phyloP scores from a whole-genome alignment of 2,329 filamentous ascomycete species.

The Cryphonectria nitschkei region DNA sequence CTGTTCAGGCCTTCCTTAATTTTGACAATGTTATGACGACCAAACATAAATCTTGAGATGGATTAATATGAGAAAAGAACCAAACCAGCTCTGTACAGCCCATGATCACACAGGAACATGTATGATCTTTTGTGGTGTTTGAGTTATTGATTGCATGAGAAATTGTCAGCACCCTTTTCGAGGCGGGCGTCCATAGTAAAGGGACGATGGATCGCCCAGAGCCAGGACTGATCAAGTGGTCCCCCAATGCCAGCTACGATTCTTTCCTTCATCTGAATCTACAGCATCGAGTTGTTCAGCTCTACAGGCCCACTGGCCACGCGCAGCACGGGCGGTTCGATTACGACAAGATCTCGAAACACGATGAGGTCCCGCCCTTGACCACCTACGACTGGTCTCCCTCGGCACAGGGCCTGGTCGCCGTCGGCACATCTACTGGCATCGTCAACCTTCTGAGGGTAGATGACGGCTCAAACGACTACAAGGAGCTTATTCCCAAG shows the following conservation, averaged over 20 bases:
- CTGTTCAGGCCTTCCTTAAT: not conserved
- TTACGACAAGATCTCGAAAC: constrained; percentile 58
- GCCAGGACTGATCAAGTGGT: constrained; percentile 69
- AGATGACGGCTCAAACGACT: constrained; percentile 69
- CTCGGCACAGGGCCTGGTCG: constrained; percentile 66
- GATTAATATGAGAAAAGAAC: not conserved
- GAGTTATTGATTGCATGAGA: not conserved
- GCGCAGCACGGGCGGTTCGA: constrained; percentile 62
- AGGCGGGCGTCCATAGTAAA: constrained; percentile 1
- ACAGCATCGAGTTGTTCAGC: constrained; percentile 64
- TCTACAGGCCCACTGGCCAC: constrained; percentile 65
- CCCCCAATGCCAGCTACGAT: constrained; percentile 60
- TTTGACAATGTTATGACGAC: not conserved
- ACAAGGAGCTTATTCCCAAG: constrained; percentile 70
- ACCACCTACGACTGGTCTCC: constrained; percentile 72
- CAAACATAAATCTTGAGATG: not conserved
- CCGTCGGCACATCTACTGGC: constrained; percentile 74
- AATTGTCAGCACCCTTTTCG: not conserved
- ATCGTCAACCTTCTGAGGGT: constrained; percentile 76
- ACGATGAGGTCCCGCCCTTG: constrained; percentile 66
- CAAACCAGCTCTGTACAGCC: not conserved
- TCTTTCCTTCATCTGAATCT: constrained; percentile 69
- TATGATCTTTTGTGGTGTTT: not conserved
- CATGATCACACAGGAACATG: not conserved
- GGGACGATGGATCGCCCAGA: constrained; percentile 59